Conservation (phyloP, 2,329 filamentous ascomycete species). For the Coleophoma crateriformis region DNA sequence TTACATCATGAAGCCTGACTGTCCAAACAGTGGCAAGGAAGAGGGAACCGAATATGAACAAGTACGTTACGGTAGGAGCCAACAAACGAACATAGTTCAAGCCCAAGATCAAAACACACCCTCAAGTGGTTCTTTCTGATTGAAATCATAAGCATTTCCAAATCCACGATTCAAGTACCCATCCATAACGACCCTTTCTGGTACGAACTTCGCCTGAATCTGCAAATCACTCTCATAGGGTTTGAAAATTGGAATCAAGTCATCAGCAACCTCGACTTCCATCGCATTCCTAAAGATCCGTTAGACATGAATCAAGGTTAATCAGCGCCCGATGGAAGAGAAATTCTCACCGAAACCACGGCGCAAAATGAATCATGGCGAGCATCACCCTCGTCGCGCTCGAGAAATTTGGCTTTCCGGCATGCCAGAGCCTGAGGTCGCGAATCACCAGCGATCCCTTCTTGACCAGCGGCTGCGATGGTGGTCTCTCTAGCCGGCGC, state of each 20-base stretch:
- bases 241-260: slow-evolving; percentile 40
- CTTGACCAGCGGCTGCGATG: slow-evolving; percentile 41
- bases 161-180: slow-evolving; percentile 51
- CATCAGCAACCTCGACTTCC: slow-evolving; percentile 46
- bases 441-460: slow-evolving; percentile 53
- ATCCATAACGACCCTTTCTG: slow-evolving; percentile 32
- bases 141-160: slow-evolving; percentile 58
- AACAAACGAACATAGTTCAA: no score
- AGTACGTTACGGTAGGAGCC: no score
- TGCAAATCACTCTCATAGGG: slow-evolving; percentile 34
- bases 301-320: neutral
- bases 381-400: slow-evolving; percentile 47
- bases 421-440: slow-evolving; percentile 57
- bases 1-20: no score
- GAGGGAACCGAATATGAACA: no score
- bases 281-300: slow-evolving; percentile 40
- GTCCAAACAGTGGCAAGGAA: no score
- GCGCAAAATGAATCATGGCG: slow-evolving; percentile 36
- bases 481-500: slow-evolving; percentile 29
- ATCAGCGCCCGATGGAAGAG: neutral
- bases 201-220: slow-evolving; percentile 44
- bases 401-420: slow-evolving; percentile 52
- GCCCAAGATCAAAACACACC: slow-evolving; percentile 2
- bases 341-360: slow-evolving; percentile 11
- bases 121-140: slow-evolving; percentile 32